phyloP scores from a whole-genome alignment of 2,329 filamentous ascomycete species.

The Ceratocystiopsis sp. region DNA sequence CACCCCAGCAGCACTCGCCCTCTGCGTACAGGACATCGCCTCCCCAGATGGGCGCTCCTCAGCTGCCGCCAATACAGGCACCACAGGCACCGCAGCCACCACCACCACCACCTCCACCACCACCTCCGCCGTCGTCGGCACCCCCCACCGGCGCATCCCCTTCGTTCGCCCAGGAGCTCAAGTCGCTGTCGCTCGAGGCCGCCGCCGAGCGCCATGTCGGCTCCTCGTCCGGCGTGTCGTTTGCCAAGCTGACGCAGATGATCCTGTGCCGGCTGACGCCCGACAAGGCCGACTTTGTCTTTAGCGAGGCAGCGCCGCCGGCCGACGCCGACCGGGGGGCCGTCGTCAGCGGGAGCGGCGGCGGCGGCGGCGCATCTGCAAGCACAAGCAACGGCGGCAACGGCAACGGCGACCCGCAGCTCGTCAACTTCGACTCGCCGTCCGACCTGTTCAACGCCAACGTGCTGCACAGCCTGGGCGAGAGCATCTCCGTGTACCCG shows the following conservation, averaged over 20 bases:
- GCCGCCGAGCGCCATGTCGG: slow-evolving; percentile 26
- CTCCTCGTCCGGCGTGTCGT: slow-evolving; percentile 25
- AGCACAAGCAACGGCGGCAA: slow-evolving; percentile 4
- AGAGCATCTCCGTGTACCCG: slow-evolving; percentile 14
- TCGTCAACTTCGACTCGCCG: slow-evolving; percentile 13
- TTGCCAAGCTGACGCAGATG: slow-evolving; percentile 25
- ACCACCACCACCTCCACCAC: not conserved
- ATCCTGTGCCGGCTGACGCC: slow-evolving; percentile 24
- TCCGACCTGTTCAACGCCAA: slow-evolving; percentile 12
- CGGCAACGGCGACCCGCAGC: slow-evolving; percentile 2
- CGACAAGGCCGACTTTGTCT: slow-evolving; percentile 25
- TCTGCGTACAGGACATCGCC: too few species aligned
- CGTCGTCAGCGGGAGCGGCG: too few species aligned
- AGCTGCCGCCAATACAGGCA: not conserved
- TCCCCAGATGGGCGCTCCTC: too few species aligned
- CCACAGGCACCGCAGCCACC: not conserved
- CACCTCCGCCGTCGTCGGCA: not conserved
- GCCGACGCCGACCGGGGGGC: too few species aligned
- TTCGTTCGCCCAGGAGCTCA: slow-evolving; percentile 18
- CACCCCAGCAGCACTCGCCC: too few species aligned
- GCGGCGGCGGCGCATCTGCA: not conserved
- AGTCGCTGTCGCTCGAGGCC: slow-evolving; percentile 23
- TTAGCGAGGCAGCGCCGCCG: slow-evolving; percentile 9
- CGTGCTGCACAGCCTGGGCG: slow-evolving; percentile 11
- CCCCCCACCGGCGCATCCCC: slow-evolving; percentile 1